These are phyloP conservation scores for Truncatella angustata DNA, from an alignment of 2,329 filamentous ascomycete genomes.

Conservation along the genomic window DNA sequence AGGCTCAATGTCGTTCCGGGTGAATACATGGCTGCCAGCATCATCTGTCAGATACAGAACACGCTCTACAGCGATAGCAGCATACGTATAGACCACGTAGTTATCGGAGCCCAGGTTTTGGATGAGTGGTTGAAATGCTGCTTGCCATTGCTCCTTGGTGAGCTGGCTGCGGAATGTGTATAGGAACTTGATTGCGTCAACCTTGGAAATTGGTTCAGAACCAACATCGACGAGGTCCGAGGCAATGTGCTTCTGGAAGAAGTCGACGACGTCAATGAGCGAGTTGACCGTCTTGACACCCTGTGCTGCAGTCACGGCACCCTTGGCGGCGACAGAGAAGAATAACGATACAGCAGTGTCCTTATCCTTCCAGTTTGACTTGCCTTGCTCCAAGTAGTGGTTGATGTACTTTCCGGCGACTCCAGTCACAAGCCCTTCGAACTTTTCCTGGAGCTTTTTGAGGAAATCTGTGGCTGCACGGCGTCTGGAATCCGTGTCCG, in stretches of 20 bases:
- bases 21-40: conserved; percentile 74
- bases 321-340: conserved; percentile 90
- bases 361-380: conserved; percentile 92
- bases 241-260: conserved; percentile 91
- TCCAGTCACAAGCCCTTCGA: conserved; percentile 78
- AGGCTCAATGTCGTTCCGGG: conserved; percentile 73
- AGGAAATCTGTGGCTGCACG: conserved; percentile 94
- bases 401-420: conserved; percentile 87
- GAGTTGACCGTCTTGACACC: conserved; percentile 89
- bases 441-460: conserved; percentile 82
- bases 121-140: conserved; percentile 84
- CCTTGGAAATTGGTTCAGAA: conserved; percentile 83
- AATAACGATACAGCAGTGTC: conserved; percentile 98
- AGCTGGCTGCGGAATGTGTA: conserved; percentile 96
- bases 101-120: conserved; percentile 87
- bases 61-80: conserved; percentile 93
- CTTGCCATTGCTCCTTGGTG: conserved; percentile 87
- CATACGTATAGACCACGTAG: conserved; percentile 97
- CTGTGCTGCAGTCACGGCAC: conserved; percentile 79
- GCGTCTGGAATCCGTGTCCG: conserved; percentile 89
- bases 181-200: conserved; percentile 96
- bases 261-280: conserved; percentile 86
- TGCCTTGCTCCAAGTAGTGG: conserved; percentile 78
- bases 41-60: conserved; percentile 81
- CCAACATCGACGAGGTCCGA: conserved; percentile 73